A percentile compares a stretch with the other conserved stretches of the same genome.
Evolutionary conservation across 306 rosid species (phyloP).

Genomic region (Cicer arietinum): DNA sequence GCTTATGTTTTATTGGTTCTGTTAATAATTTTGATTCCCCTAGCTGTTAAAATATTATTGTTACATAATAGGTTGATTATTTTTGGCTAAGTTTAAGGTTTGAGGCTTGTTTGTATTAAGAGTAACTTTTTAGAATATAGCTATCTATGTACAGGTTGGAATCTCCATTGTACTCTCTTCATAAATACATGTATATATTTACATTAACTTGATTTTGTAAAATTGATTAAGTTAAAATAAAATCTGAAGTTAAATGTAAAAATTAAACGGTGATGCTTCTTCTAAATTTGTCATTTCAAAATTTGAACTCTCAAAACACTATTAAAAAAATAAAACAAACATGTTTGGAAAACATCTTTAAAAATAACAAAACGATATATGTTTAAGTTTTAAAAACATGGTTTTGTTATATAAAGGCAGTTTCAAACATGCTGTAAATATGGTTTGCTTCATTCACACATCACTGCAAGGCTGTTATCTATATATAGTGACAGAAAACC

Average conservation of each 20-base stretch:
- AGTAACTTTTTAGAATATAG: too few species aligned
- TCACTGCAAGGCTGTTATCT: constrained; percentile 28
- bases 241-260: background rate
- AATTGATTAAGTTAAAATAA: background rate
- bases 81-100: too few species aligned
- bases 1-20: background rate
- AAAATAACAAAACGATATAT: background rate
- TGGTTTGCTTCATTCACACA: constrained; percentile 16
- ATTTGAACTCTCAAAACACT: background rate
- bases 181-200: too few species aligned
- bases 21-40: background rate
- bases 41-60: background rate
- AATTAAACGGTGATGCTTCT: background rate
- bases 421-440: background rate
- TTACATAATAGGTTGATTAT: background rate
- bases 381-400: constrained; percentile 1
- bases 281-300: background rate
- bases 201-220: too few species aligned
- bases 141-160: too few species aligned
- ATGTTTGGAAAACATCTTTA: background rate
- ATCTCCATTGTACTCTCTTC: too few species aligned
- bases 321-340: background rate
- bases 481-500: constrained; percentile 22
- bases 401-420: background rate
- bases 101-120: too few species aligned